Base-by-base conservation (phyloP, 2,329 filamentous ascomycete species). In the Trichoderma sp. region DNA sequence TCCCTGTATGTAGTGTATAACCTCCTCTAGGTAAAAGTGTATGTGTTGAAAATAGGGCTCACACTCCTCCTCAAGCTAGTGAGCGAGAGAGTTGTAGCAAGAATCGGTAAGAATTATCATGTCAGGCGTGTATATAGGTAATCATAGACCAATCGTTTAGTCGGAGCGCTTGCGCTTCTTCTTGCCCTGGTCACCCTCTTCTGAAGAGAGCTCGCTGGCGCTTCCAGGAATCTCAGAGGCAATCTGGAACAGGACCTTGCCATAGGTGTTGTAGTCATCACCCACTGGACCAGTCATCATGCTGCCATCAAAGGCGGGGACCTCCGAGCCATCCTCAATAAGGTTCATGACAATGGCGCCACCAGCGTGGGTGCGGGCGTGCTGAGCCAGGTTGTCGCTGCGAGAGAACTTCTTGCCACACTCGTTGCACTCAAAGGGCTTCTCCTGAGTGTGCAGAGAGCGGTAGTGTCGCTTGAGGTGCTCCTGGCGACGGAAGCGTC, bases 341-440 rank as follows among this genome's bases (percentile, higher is more conserved):
- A 97, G 87, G 76, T 93, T 92, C 91, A 98, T 95, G 76, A 96
- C 90, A 73, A 97, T 92, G 70, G 94, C 92, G 71, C 94, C 93
- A 69, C 90, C 91, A 68, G 94, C 94, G 77, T 99, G 96, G 5
- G 96, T 99, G 72, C 96, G 90, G 72, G 96, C 91, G 79, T 99
- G 96, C 83, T 99, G 96, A 28, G 94, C 92, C 18, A 99, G 88
- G 85, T 99, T 99, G 83, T 99, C 96, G 75, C 93, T 97, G 76
- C 96, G 91, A 24, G 95, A 98, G 84, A 98, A 99, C 85, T 97
- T 97, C 91, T 99, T 99, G 75, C 96, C 95, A 77, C 96, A 99
- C 83, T 99, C 95, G 73, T 90, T 88, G 86, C 96, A 99, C 83
- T 97, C 93, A 76, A 98, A 99, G 5, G 96, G 96, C 89, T 98